phyloP scores from a whole-genome alignment of 1,139 yeast genomes.

The Pichia norvegensis region DNA sequence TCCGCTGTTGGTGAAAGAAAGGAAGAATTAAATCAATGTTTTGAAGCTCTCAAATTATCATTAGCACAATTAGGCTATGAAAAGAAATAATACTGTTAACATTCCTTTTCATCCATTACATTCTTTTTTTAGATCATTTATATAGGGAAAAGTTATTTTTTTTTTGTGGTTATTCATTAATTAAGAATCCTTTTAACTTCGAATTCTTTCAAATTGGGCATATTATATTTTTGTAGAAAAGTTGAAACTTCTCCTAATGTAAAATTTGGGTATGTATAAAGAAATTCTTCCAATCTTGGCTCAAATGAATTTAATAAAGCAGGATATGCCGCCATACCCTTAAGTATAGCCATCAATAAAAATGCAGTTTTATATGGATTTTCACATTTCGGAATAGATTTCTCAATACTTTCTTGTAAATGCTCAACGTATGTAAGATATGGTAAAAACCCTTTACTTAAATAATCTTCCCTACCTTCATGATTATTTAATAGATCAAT shows the following conservation, averaged over 20 bases:
- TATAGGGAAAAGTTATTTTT: background rate
- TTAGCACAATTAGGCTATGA: constrained; percentile 36
- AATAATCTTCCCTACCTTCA: constrained; percentile 4
- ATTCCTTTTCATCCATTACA: background rate
- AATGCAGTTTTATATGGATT: constrained; percentile 11
- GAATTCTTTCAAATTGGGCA: constrained; percentile 5
- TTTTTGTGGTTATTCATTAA: too few relatives aligned
- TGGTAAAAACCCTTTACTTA: constrained; percentile 9
- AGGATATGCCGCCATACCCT: constrained; percentile 11
- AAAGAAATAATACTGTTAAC: constrained; percentile 8
- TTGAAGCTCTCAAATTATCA: constrained; percentile 34
- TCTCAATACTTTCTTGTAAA: constrained; percentile 7
- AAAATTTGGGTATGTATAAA: constrained; percentile 11
- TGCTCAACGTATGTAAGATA: constrained; percentile 15
- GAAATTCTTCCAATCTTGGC: constrained; percentile 6
- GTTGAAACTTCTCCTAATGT: constrained; percentile 10
- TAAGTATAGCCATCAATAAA: constrained; percentile 5
- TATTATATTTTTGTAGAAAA: constrained; percentile 6
- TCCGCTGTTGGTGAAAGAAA: constrained; percentile 41
- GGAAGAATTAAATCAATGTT: constrained; percentile 35
- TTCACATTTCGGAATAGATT: constrained; percentile 7
- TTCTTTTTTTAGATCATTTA: too few relatives aligned
- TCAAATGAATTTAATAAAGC: constrained; percentile 5
- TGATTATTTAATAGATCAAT: constrained; percentile 6
- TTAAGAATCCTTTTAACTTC: background rate